A percentile compares a stretch with the other conserved stretches of the same genome.
These are phyloP conservation scores for Auriscalpium orientale DNA, from an alignment of 768 basidiomycete genomes.

Conservation along the genomic window DNA sequence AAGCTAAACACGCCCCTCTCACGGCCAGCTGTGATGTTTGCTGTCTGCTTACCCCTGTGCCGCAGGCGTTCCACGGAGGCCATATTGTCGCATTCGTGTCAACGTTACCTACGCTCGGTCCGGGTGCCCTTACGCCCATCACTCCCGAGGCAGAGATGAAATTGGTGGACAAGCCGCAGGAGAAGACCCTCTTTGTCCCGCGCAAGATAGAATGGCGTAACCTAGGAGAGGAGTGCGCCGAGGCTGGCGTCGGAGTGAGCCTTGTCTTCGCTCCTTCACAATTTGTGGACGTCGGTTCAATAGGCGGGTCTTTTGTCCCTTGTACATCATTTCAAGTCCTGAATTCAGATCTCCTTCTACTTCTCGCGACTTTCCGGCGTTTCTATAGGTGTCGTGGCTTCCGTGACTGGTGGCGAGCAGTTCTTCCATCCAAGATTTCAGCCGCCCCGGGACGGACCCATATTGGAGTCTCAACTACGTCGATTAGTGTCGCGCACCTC, in stretches of 20 bases:
- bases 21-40: too few species aligned
- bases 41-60: too few species aligned
- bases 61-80: constrained; percentile 61
- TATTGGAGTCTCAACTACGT: constrained; percentile 69
- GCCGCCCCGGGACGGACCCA: constrained; percentile 50
- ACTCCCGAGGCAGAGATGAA: constrained; percentile 45
- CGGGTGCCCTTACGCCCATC: constrained; percentile 55
- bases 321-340: neutral
- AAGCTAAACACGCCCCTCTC: constrained; percentile 20
- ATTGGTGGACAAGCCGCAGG: constrained; percentile 79
- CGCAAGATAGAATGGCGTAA: constrained; percentile 76
- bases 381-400: constrained; percentile 49
- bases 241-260: constrained; percentile 85
- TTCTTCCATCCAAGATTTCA: constrained; percentile 92
- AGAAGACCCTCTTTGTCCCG: constrained; percentile 70
- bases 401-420: constrained; percentile 80
- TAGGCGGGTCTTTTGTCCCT: constrained; percentile 41
- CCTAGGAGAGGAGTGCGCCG: constrained; percentile 81
- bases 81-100: constrained; percentile 69
- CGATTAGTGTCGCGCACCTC: constrained; percentile 62
- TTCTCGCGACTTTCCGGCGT: too few species aligned
- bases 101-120: constrained; percentile 61
- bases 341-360: neutral
- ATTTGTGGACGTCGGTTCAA: constrained; percentile 80
- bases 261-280: constrained; percentile 78